Base-by-base conservation (phyloP, 176 grass and related monocot genomes). In the Guadua angustifolia region DNA sequence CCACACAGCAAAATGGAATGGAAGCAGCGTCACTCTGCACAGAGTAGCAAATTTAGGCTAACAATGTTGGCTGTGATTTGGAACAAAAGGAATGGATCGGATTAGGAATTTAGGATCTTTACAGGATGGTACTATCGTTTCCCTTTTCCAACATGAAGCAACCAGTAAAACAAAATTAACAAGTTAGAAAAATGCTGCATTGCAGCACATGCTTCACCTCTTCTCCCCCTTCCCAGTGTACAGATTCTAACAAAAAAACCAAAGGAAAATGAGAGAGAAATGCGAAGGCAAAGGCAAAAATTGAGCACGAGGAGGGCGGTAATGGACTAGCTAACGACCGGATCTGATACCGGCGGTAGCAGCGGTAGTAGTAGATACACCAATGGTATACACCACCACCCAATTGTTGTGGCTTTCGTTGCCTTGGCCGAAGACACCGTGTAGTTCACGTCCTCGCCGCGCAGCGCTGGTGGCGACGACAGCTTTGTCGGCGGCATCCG, bases 401-500 rank as follows among this genome's bases (percentile, higher is more conserved):
- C 35, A 7, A 51, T 12, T 18, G 47, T 9, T 0, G 1, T 11
- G n/a, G 21, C 60, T 9, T 57, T 57, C 80, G 17, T 4, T 14
- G 47, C 49, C 24, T 35, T 1, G 0, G 86, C 58, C 29, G 78
- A 16, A 33, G 65, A 13, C 16, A 51, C 69, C 46, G 79, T 86
- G 88, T 15, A 49, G 66, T 78, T 57, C 66, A 39, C 65, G 0
- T 58, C 52, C 66, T 64, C 85, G 63, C 68, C 85, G 9, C 77
- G 84, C 53, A 83, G 82, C 26, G 78, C 79, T 49, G 89, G 87
- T 22, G 92, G 92, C 29, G 87, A 88, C 7, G 87, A 92, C 22
- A 88, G 82, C 82, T 87, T 88, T 14, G 84, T 91, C 33, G 87
- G 92, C 39, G 88, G 92, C 49, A 75, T 80, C 45, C 63, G 44